Percentiles rank a stretch among this genome's conserved stretches.
phyloP scores from a whole-genome alignment of 78 protist species.

The Dictyostelium intermedium region DNA sequence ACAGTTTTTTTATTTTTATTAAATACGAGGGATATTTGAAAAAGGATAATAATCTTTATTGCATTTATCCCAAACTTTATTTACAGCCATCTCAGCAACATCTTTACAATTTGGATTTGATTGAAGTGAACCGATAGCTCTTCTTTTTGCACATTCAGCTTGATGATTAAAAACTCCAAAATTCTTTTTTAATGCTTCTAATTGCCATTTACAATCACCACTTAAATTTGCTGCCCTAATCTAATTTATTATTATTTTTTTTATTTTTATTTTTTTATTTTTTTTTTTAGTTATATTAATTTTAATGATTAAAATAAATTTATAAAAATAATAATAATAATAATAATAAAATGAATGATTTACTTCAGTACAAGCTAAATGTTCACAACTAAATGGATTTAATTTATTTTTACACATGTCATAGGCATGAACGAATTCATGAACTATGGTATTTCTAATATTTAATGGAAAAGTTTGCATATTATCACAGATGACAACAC shows the following conservation, averaged over 20 bases:
- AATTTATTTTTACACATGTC: slow-evolving; percentile 85
- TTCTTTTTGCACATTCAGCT: slow-evolving; percentile 61
- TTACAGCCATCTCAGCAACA: slow-evolving; percentile 48
- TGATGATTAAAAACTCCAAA: slow-evolving; percentile 13
- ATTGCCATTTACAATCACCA: slow-evolving; percentile 87
- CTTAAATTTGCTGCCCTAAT: slow-evolving; percentile 89
- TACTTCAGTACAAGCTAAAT: slow-evolving; percentile 91
- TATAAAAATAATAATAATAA: neutral
- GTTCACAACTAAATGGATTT: slow-evolving; percentile 74
- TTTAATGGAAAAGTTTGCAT: slow-evolving; percentile 22
- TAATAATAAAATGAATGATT: too few species aligned
- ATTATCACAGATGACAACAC: slow-evolving; percentile 60
- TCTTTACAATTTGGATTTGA: slow-evolving; percentile 52
- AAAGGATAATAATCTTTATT: slow-evolving; percentile 68
- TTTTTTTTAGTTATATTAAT: neutral
- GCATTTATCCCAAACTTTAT: slow-evolving; percentile 62
- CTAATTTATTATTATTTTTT: slow-evolving; percentile 17
- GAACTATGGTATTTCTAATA: slow-evolving; percentile 73
- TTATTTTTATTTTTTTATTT: neutral
- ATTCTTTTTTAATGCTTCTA: slow-evolving; percentile 39
- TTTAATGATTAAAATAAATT: neutral
- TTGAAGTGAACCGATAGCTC: slow-evolving; percentile 68
- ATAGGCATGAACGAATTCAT: slow-evolving; percentile 90
- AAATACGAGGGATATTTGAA: slow-evolving; percentile 24
- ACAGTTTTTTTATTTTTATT: neutral